Evolutionary conservation across 164 flowering plant species (phyloP).

Genomic region (Dillenia turbinata): DNA sequence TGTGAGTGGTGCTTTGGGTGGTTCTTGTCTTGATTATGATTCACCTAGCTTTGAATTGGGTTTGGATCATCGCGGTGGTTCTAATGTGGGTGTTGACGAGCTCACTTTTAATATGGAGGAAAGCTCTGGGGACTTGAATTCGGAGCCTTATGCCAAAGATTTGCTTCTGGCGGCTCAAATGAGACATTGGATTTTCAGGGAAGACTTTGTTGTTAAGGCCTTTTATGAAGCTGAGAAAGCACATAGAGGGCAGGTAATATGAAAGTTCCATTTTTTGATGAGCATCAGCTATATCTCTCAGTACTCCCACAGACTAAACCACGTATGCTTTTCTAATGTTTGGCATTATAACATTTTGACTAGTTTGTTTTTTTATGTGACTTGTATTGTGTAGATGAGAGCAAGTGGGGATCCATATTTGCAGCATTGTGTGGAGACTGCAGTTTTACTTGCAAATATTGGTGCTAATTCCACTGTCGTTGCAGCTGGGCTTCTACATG

Average conservation of each 20-base stretch:
- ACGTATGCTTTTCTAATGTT: background rate
- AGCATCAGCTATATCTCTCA: too few species aligned
- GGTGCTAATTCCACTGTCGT: conserved; percentile 90
- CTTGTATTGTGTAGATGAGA: conserved; percentile 47
- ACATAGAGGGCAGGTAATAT: conserved; percentile 88
- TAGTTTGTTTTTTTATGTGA: background rate
- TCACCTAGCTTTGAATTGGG: conserved; percentile 33
- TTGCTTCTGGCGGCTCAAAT: conserved; percentile 61
- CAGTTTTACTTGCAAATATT: conserved; percentile 65
- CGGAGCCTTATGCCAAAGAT: conserved; percentile 53
- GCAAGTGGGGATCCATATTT: conserved; percentile 95
- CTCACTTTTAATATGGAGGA: conserved; percentile 81
- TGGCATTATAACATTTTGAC: background rate
- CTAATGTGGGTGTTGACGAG: conserved; percentile 44
- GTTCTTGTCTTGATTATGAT: conserved; percentile 69
- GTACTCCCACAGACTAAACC: too few species aligned
- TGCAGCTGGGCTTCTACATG: conserved; percentile 94
- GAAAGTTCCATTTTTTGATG: background rate
- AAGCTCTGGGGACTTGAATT: conserved; percentile 23
- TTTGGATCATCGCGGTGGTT: conserved; percentile 15
- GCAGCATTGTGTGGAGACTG: conserved; percentile 95
- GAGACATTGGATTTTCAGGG: conserved; percentile 64
- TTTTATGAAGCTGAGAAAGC: conserved; percentile 92
- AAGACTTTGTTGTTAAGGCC: conserved; percentile 78
- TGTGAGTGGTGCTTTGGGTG: conserved; percentile 58